Percentiles rank a stretch among this genome's conserved stretches.
These are phyloP conservation scores for Trichosporon asahii DNA, from an alignment of 1,284 basidiomycete genomes.

Conservation along the genomic window DNA sequence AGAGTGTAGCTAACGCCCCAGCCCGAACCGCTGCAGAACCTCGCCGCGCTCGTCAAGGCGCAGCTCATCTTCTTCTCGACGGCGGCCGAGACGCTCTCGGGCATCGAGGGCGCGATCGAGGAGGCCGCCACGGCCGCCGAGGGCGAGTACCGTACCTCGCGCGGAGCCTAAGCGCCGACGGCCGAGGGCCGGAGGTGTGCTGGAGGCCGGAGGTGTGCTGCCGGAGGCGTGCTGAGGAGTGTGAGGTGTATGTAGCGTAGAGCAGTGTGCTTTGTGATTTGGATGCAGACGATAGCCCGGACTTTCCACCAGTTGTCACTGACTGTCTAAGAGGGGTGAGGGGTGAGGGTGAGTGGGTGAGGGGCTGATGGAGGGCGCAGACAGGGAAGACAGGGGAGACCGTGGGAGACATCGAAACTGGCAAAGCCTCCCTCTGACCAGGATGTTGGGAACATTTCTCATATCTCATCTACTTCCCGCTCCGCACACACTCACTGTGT, in stretches of 20 bases:
- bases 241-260: neutral
- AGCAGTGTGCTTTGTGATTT: neutral
- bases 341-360: too few species aligned
- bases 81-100: slow-evolving; percentile 76
- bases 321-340: too few species aligned
- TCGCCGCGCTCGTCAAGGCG: slow-evolving; percentile 88
- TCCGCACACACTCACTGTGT: too few species aligned
- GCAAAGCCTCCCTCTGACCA: too few species aligned
- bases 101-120: slow-evolving; percentile 83
- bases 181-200: too few species aligned
- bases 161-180: slow-evolving; percentile 38
- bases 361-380: too few species aligned
- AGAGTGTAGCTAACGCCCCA: slow-evolving; percentile 42
- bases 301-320: too few species aligned
- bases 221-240: too few species aligned
- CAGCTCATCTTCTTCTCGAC: slow-evolving; percentile 78
- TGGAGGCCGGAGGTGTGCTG: too few species aligned
- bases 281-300: neutral
- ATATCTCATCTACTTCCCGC: too few species aligned
- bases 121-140: slow-evolving; percentile 84
- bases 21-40: slow-evolving; percentile 92
- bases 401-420: neutral
- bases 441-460: too few species aligned
- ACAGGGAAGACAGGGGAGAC: too few species aligned
- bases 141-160: slow-evolving; percentile 74